These are phyloP conservation scores for Geosmithia flava DNA, from an alignment of 2,329 filamentous ascomycete genomes.

Conservation along the genomic window DNA sequence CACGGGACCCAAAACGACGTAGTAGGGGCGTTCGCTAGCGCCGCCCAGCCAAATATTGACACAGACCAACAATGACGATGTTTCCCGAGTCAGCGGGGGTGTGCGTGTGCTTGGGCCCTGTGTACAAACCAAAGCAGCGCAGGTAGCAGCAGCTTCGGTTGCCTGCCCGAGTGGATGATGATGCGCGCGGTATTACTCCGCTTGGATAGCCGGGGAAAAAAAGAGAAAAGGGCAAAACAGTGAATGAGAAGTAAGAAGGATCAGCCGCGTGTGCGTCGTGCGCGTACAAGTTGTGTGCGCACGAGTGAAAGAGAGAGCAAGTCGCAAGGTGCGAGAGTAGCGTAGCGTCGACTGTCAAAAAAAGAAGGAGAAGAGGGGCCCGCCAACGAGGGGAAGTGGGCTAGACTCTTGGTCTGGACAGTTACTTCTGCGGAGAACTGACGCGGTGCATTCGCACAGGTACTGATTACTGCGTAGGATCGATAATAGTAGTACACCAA, in stretches of 20 bases:
- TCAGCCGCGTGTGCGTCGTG: background rate
- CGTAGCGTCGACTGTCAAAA: background rate
- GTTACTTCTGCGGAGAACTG: background rate
- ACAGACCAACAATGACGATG: background rate
- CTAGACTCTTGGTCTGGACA: background rate
- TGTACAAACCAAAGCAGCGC: no score
- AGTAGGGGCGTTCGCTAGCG: background rate
- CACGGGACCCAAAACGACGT: background rate
- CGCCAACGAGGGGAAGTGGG: background rate
- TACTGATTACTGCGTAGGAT: no score
- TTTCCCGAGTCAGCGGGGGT: background rate
- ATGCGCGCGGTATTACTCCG: no score
- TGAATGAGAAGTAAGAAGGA: background rate
- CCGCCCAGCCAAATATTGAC: background rate
- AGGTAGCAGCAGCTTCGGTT: background rate
- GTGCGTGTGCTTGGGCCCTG: background rate
- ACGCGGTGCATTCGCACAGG: no score
- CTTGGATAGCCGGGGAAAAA: no score
- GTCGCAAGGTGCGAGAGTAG: background rate
- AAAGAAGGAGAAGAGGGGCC: background rate
- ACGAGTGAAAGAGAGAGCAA: background rate
- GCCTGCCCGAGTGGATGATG: background rate
- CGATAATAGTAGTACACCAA: no score
- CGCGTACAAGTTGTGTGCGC: background rate
- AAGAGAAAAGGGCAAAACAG: no score